Conservation (phyloP, 345 rosid genomes). For the Eucalyptus rudis region DNA sequence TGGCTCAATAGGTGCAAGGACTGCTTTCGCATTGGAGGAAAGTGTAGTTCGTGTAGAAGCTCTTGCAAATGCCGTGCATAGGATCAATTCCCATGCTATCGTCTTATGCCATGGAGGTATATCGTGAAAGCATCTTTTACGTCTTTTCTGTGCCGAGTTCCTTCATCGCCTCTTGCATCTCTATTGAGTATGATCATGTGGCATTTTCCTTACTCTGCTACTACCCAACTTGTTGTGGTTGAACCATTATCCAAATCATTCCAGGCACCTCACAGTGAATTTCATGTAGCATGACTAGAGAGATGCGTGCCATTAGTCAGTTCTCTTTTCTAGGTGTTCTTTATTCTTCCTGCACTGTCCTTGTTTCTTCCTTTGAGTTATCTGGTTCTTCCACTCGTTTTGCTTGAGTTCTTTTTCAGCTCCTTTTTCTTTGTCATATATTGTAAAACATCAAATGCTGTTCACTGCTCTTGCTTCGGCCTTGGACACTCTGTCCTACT, state of each 20-base stretch:
- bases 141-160: not conserved
- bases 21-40: conserved; percentile 65
- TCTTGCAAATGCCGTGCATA: conserved; percentile 70
- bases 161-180: not conserved
- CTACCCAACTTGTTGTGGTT: not conserved
- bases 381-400: not conserved
- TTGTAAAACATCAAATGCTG: not conserved
- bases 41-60: conserved; percentile 69
- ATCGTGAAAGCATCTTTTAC: not conserved
- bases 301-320: not conserved
- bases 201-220: not conserved
- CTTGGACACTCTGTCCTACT: not conserved
- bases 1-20: conserved; percentile 81
- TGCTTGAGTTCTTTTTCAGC: not conserved
- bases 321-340: not conserved
- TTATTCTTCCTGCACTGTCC: not conserved
- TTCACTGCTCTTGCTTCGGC: not conserved
- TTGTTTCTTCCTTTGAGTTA: not conserved
- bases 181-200: not conserved
- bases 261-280: not conserved
- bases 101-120: conserved; percentile 92
- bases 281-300: not conserved
- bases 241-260: not conserved
- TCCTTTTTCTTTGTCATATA: not conserved
- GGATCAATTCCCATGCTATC: conserved; percentile 42